A percentile compares a stretch with the other conserved stretches of the same genome.
These are phyloP conservation scores for Cucumis hystrix DNA, from an alignment of 306 rosid genomes.

Conservation along the genomic window DNA sequence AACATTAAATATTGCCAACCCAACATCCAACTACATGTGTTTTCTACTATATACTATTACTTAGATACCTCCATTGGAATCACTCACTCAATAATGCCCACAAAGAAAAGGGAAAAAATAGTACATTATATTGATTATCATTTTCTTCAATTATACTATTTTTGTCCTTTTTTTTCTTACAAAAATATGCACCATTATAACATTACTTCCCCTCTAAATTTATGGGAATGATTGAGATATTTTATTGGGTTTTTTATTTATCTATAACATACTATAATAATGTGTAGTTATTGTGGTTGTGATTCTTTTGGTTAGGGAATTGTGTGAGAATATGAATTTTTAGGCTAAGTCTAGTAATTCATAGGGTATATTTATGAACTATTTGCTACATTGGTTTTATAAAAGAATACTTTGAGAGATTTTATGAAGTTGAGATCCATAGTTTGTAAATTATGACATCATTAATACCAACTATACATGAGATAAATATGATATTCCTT, in stretches of 20 bases:
- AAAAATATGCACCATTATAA: not conserved
- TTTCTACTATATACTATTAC: not conserved
- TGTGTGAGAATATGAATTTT: not conserved
- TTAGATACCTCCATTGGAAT: not conserved
- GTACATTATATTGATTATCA: not conserved
- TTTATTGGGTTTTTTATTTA: not conserved
- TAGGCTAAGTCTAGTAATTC: not conserved
- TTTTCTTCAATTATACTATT: not conserved
- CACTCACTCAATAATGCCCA: not conserved
- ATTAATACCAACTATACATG: no score
- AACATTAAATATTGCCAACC: conserved; percentile 4
- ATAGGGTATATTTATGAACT: not conserved
- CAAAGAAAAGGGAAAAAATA: not conserved
- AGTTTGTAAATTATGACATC: not conserved
- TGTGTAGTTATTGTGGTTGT: not conserved
- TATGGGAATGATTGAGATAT: not conserved
- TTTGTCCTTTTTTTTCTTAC: not conserved
- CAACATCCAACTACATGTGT: conserved; percentile 6
- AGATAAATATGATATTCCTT: no score
- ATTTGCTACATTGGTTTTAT: not conserved
- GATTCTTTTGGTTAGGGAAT: not conserved
- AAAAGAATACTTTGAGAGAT: not conserved
- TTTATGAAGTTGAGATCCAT: not conserved
- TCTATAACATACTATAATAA: not conserved
- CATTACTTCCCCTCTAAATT: not conserved